Conservation (phyloP, 192 early-diverging fungal species). For the Entophlyctis luteolus region DNA sequence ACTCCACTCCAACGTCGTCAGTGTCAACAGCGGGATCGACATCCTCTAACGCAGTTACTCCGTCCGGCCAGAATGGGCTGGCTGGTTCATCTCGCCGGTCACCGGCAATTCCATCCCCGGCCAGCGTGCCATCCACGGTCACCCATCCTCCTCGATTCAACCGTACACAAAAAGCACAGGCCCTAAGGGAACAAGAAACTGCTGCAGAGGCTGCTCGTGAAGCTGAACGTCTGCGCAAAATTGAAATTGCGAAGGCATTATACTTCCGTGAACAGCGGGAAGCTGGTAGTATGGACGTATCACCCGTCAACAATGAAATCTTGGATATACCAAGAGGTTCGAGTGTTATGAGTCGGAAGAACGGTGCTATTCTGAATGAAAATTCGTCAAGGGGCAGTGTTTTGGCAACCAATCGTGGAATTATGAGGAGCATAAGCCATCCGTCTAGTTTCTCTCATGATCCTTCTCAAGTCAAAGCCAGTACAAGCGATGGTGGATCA, state of each 20-base stretch:
- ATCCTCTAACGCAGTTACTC: not conserved
- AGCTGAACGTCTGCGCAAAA: conserved; percentile 1
- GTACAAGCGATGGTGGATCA: too few relatives aligned
- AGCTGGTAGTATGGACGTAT: too few relatives aligned
- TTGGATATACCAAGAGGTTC: too few relatives aligned
- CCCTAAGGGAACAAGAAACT: not conserved
- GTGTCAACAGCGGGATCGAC: not conserved
- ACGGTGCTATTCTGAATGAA: too few relatives aligned
- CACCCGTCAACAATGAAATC: too few relatives aligned
- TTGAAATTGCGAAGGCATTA: conserved; percentile 18
- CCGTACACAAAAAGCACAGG: not conserved
- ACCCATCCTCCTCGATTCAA: conserved; percentile 9
- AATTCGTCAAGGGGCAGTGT: too few relatives aligned
- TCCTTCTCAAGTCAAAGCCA: too few relatives aligned
- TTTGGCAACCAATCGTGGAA: too few relatives aligned
- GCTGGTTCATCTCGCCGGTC: not conserved
- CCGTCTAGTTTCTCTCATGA: too few relatives aligned
- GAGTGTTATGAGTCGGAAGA: too few relatives aligned
- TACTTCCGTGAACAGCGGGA: conserved; percentile 17
- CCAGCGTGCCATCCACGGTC: not conserved
- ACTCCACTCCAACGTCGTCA: not conserved
- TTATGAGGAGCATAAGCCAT: too few relatives aligned
- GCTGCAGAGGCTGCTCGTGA: not conserved
- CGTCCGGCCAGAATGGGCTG: not conserved
- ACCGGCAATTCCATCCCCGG: not conserved